phyloP scores from a whole-genome alignment of 2,329 filamentous ascomycete genomes.

The Aciculosporium take region DNA sequence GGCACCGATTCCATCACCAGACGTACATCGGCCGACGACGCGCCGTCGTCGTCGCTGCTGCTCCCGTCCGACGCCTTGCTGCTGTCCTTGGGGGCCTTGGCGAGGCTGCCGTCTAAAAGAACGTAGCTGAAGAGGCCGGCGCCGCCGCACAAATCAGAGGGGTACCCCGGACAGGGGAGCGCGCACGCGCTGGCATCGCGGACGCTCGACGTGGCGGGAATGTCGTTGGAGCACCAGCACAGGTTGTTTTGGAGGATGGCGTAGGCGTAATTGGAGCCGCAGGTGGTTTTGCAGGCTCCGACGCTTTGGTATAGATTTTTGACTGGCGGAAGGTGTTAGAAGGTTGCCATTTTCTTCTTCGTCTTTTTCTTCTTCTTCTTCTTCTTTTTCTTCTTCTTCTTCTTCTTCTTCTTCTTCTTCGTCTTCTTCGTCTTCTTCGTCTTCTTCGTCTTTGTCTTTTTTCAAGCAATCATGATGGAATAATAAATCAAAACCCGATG shows the following conservation, averaged over 20 bases:
- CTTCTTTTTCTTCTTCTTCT: neutral
- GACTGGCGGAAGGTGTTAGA: neutral
- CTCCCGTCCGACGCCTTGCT: neutral
- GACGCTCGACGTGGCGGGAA: neutral
- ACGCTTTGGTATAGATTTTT: constrained; percentile 3
- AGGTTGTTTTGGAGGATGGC: constrained; percentile 1
- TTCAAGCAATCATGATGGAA: too few species aligned
- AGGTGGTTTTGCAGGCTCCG: constrained; percentile 2
- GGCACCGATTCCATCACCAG: too few species aligned
- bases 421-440: neutral
- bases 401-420: neutral
- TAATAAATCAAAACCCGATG: too few species aligned
- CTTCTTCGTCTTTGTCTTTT: too few species aligned
- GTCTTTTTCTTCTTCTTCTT: neutral
- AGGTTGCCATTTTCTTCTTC: neutral
- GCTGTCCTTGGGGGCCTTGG: too few species aligned
- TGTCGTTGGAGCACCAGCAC: constrained; percentile 6
- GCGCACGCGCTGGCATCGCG: constrained; percentile 1
- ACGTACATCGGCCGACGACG: too few species aligned
- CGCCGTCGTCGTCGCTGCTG: too few species aligned
- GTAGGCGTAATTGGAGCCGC: constrained; percentile 1
- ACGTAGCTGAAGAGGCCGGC: constrained; percentile 3
- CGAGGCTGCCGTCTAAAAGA: neutral
- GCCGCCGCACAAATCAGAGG: constrained; percentile 3
- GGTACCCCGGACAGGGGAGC: constrained; percentile 3